Evolutionary conservation across 2,329 filamentous ascomycete species (phyloP).

Genomic region (Microcyclospora pomicola): DNA sequence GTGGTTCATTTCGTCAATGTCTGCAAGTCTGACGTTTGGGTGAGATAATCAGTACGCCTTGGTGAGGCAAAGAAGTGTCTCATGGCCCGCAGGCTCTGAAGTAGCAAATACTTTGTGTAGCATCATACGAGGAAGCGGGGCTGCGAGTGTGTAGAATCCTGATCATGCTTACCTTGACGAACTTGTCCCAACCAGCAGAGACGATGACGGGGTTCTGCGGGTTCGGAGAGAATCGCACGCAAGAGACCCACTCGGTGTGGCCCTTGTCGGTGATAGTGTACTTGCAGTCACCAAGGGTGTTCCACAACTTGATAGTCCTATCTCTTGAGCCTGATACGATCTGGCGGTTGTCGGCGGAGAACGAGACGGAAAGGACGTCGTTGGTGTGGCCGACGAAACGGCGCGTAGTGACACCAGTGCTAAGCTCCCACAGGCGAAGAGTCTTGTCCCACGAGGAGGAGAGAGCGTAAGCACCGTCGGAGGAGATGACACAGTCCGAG

Average conservation of each 20-base stretch:
- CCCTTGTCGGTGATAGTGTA: conserved; percentile 99
- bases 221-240: conserved; percentile 99
- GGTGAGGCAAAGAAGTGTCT: conserved; percentile 76
- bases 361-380: conserved; percentile 98
- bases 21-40: not conserved
- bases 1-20: not conserved
- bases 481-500: conserved; percentile 99
- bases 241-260: conserved; percentile 99
- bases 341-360: conserved; percentile 99
- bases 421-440: conserved; percentile 97
- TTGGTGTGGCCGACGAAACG: conserved; percentile 99
- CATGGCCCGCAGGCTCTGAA: conserved; percentile 98
- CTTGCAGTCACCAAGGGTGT: conserved; percentile 99
- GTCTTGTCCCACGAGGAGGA: conserved; percentile 99
- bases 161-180: conserved; percentile 78
- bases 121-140: conserved; percentile 59
- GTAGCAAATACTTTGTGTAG: conserved; percentile 98
- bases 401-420: conserved; percentile 90
- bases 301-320: conserved; percentile 99
- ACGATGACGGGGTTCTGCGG: conserved; percentile 99
- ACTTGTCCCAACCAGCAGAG: conserved; percentile 97
- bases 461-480: conserved; percentile 96
- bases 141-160: conserved; percentile 7
- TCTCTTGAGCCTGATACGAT: conserved; percentile 98
- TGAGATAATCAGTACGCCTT: conserved; percentile 54